Base-by-base conservation (phyloP, 305 asterid species). In the Lippia alba region DNA sequence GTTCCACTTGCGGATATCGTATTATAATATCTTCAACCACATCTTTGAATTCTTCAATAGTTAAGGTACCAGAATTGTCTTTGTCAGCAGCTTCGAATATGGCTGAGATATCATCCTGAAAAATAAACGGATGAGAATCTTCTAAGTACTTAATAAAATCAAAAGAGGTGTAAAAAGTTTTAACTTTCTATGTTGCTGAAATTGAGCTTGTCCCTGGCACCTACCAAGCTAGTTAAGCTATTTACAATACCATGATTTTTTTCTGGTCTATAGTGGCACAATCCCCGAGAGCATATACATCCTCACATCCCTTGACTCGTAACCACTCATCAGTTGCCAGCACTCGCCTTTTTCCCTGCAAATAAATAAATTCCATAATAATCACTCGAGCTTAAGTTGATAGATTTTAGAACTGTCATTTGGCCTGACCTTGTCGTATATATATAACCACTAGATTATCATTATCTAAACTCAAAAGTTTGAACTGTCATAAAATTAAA, bases 311-410 rank as follows among this genome's bases (percentile, higher is more conserved):
- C 86, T 92, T 94, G 44, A 88, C 98, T 74, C 83, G 80, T 69
- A 94, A 67, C 99, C 99, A 94, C 80, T 94, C 99, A 74, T 90
- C 88, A 50, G 94, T 87, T 41, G 96, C 96, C 36, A 94, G 83
- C 79, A 83, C 79, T 71, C 85, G 85, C 66, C 99, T 84, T 59
- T 68, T 74, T 3, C 87, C 92, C 99, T 94, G 80, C 56, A 72
- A 32, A 60, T 20, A 65, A 12, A 48, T 4, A 36, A 36, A 36
- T 24, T 24, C 30, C 30, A 36, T 36, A 36, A 36, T 24, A 36
- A 36, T 36, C 9, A 4, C 9, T 36, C 41, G 3, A 24, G 30
- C 30, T 24, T 24, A 24, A 24, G 30, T 24, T 24, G 30, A 24
- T 24, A 4, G 41, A 36, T 4, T 36, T 36, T 36, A 36, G 8